A percentile compares a stretch with the other conserved stretches of the same genome.
phyloP scores from a whole-genome alignment of 176 grass and related monocot species.

The Triticum dicoccoides region DNA sequence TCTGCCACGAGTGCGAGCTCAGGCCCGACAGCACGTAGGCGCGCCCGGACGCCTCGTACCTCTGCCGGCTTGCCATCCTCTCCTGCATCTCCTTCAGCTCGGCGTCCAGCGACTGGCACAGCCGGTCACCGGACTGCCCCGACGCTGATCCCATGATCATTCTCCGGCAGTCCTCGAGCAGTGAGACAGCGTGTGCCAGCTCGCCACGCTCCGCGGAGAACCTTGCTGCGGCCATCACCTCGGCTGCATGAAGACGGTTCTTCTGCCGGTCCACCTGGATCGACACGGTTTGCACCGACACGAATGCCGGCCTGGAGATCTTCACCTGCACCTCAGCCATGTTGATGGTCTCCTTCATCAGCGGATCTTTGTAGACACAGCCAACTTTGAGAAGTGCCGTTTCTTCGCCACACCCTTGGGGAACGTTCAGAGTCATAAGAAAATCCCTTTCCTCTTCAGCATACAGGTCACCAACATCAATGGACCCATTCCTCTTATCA shows the following conservation, averaged over 20 bases:
- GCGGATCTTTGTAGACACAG: slow-evolving; percentile 71
- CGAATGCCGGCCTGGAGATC: slow-evolving; percentile 58
- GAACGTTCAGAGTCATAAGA: slow-evolving; percentile 74
- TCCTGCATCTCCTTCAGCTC: slow-evolving; percentile 92
- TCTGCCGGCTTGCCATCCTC: slow-evolving; percentile 73
- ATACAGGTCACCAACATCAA: slow-evolving; percentile 81
- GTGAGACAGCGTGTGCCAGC: slow-evolving; percentile 52
- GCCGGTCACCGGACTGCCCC: slow-evolving; percentile 55
- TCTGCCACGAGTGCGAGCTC: slow-evolving; percentile 89
- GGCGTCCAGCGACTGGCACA: slow-evolving; percentile 66
- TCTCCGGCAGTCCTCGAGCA: slow-evolving; percentile 70
- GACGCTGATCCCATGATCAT: slow-evolving; percentile 56
- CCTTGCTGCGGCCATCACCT: slow-evolving; percentile 80
- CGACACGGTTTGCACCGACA: slow-evolving; percentile 48
- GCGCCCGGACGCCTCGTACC: slow-evolving; percentile 64
- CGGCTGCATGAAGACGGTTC: slow-evolving; percentile 80
- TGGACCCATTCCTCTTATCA: slow-evolving; percentile 53
- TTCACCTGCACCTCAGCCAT: slow-evolving; percentile 61
- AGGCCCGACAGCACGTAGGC: slow-evolving; percentile 83
- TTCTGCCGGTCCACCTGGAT: slow-evolving; percentile 83
- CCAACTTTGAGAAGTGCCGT: slow-evolving; percentile 52
- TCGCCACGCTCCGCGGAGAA: slow-evolving; percentile 59
- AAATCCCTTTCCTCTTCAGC: slow-evolving; percentile 94
- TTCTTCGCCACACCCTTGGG: slow-evolving; percentile 49
- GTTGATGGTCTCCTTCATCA: slow-evolving; percentile 62